These are phyloP conservation scores for Rheum nobile DNA, from an alignment of 148 eudicot genomes.

Conservation along the genomic window DNA sequence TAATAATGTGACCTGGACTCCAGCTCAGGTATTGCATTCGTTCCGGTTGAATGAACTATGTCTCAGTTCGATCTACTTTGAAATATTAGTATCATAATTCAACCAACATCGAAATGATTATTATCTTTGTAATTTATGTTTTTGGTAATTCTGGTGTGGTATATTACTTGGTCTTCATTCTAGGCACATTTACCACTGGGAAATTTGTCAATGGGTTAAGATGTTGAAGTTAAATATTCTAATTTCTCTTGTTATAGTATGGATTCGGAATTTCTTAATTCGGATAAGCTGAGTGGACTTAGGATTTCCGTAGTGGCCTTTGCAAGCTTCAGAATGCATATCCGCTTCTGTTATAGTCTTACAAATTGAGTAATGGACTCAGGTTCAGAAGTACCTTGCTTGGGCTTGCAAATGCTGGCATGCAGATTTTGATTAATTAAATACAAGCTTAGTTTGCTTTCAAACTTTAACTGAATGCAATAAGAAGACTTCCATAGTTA, in stretches of 20 bases:
- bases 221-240: neutral
- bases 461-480: neutral
- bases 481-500: neutral
- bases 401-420: neutral
- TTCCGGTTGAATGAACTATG: neutral
- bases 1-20: slow-evolving; percentile 69
- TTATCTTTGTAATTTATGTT: neutral
- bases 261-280: neutral
- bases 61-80: neutral
- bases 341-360: no score
- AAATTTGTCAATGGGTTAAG: neutral
- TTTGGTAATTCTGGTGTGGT: neutral
- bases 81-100: neutral
- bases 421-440: neutral
- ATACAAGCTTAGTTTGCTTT: neutral
- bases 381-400: neutral
- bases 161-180: neutral
- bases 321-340: neutral
- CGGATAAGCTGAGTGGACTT: neutral
- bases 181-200: neutral
- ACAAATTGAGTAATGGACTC: neutral
- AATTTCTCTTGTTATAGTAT: neutral
- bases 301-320: neutral
- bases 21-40: slow-evolving; percentile 73
- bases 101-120: neutral